Base-by-base conservation (phyloP, 2,329 filamentous ascomycete genomes). In the Dryadomyces quercus-mongolicae region DNA sequence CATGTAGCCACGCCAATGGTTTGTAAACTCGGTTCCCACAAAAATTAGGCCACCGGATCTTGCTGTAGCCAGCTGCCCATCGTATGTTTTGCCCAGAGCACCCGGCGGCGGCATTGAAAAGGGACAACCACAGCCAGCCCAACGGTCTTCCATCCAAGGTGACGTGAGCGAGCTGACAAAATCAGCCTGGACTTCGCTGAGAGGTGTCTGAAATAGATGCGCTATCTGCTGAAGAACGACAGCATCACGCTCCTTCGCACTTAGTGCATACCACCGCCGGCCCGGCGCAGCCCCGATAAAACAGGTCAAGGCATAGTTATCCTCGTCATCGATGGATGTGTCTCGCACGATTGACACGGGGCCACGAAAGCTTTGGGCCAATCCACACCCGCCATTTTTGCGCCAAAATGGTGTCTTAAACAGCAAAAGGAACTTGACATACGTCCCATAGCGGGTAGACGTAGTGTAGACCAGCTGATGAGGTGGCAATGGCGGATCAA, bases 1-100 rank as follows among this genome's bases (percentile, higher is more conserved):
- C 74, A 81, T 78, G 59, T 79, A 80, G 0, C 77, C 76, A 52
- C 73, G 74, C 76, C 76, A 80, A 54, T 74, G 70, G 2, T 61
- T 66, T 1, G 71, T 70, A 1, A 71, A 75, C 65, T 81, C 78
- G 0, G 76, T 78, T 0, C 78, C 77, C 1, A 71, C 75, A 58
- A 79, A 81, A 46, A 60, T 57, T n/a, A 62, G 25, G 25, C 73
- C 66, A 3, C 69, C 64, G 49, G 64, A 12, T 8, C 10, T 62
- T 1, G 64, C n/a, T 20, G n/a, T 12, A 7, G 18, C 1, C n/a
- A 49, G 12, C 21, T 34, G 22, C 16, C 22, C 22, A 9, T 49
- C 46, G 22, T 25, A n/a, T 22, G 21, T 34, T 9, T 16, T 8
- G 2, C 9, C 22, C 22, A 49, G 16, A 7, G 18, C 21, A 5